Evolutionary conservation across 2,329 filamentous ascomycete genomes (phyloP).

Genomic region (Aspergillus texensis): DNA sequence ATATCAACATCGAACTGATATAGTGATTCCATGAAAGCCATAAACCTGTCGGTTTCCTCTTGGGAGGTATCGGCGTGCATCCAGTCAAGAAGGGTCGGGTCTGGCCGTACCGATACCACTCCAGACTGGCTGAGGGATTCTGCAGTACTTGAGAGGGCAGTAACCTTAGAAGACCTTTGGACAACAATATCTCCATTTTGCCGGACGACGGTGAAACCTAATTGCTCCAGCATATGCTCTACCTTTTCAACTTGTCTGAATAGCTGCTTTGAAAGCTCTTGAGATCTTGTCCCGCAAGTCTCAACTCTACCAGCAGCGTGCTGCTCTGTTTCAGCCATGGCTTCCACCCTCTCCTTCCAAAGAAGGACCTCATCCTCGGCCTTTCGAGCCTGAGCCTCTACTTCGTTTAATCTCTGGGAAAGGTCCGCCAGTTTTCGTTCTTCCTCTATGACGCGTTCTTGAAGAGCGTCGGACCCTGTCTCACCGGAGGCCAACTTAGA

Average conservation of each 20-base stretch:
- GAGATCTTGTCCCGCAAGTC: conserved; percentile 70
- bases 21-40: conserved; percentile 71
- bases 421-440: conserved; percentile 70
- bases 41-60: conserved; percentile 72
- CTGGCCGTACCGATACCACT: conserved; percentile 47
- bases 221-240: conserved; percentile 78
- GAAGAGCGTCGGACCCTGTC: conserved; percentile 77
- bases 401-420: conserved; percentile 70
- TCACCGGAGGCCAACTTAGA: conserved; percentile 78
- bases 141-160: conserved; percentile 36
- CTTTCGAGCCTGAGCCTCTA: conserved; percentile 74
- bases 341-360: conserved; percentile 62
- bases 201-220: conserved; percentile 80
- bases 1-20: conserved; percentile 80
- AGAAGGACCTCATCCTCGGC: conserved; percentile 75
- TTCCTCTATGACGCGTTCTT: conserved; percentile 73
- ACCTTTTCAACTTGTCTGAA: conserved; percentile 84
- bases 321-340: conserved; percentile 34
- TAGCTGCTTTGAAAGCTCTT: conserved; percentile 80
- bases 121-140: conserved; percentile 40
- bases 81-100: conserved; percentile 81
- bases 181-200: conserved; percentile 74
- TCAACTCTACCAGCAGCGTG: conserved; percentile 61
- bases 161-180: conserved; percentile 67
- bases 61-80: conserved; percentile 68